Base-by-base conservation (phyloP, 1,284 basidiomycete species). In the Uromyces viciae-fabae region DNA sequence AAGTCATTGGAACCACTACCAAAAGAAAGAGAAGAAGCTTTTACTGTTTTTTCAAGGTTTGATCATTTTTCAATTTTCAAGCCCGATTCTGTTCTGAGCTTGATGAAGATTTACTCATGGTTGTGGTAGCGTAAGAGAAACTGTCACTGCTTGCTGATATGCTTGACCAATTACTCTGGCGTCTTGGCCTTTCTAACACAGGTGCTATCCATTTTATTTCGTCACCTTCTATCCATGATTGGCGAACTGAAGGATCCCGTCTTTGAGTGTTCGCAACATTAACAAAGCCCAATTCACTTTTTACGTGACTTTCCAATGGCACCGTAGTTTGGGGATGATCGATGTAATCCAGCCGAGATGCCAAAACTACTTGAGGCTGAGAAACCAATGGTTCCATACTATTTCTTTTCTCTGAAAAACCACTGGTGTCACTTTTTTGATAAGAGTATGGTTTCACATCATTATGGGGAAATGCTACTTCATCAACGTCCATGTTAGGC, bases 191-290 rank as follows among this genome's bases (percentile, higher is more conserved):
- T 9, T n/a, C 14, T 25, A 3, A 28, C 3, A 3, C 58, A 42
- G 33, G 52, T 4, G 25, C 36, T 36, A 43, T 62, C 58, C 56
- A 62, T 8, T 3, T 60, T 75, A 8, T 52, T 43, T 75, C 73
- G 60, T 75, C 73, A 17, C 73, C 56, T 49, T 33, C 38, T 38
- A 75, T 62, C 73, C 73, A 75, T 46, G 73, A 75, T 25, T 8
- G 54, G 14, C 68, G 68, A 38, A 22, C 28, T 33, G 36, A 5
- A 22, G 25, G 52, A 54, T 1, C 7, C 9, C 17, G 3, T 17
- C 1, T 17, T 60, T 58, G 11, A 17, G 31, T 46, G 40, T 7
- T 25, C n/a, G 14, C n/a, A 25, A 33, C 9, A 28, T 54, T 33
- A 43, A n/a, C 28, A 72, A 28, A 15, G 15, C 25, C n/a, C 19